These are phyloP conservation scores for Pistacia vera DNA, from an alignment of 345 rosid species.

Conservation along the genomic window DNA sequence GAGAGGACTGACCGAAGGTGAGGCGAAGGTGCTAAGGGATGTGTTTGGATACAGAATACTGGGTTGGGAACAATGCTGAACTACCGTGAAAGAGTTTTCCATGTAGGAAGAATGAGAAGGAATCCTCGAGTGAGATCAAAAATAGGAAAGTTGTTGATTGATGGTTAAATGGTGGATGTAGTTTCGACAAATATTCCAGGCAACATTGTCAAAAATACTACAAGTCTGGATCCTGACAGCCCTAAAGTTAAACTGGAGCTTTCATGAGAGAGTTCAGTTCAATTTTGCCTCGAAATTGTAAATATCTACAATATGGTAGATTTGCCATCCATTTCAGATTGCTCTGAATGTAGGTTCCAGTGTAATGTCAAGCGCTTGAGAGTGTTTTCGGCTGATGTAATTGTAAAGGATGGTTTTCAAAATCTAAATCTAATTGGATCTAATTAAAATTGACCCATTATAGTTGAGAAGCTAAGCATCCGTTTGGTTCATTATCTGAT, in stretches of 20 bases:
- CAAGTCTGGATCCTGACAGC: not conserved
- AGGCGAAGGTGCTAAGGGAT: slow-evolving; percentile 75
- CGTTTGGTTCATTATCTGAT: too few relatives aligned
- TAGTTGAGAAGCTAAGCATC: too few relatives aligned
- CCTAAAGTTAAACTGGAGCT: slow-evolving; percentile 34
- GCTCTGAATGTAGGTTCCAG: not conserved
- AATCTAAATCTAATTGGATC: too few relatives aligned
- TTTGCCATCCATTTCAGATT: not conserved
- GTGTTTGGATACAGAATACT: slow-evolving; percentile 77
- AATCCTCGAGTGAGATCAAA: slow-evolving; percentile 78
- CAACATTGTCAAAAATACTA: slow-evolving; percentile 10
- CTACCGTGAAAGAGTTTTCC: slow-evolving; percentile 78
- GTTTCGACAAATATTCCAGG: slow-evolving; percentile 34
- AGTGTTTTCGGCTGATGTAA: too few relatives aligned
- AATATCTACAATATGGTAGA: not conserved
- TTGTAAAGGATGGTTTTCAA: too few relatives aligned
- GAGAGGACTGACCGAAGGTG: slow-evolving; percentile 79
- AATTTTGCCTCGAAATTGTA: not conserved
- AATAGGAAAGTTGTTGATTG: slow-evolving; percentile 67
- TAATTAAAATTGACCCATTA: too few relatives aligned
- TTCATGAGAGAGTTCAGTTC: not conserved
- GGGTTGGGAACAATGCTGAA: slow-evolving; percentile 94
- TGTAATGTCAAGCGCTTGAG: too few relatives aligned
- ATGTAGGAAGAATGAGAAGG: slow-evolving; percentile 71
- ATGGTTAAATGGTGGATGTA: slow-evolving; percentile 76